Evolutionary conservation across 305 asterid species (phyloP).

Genomic region (Solanum hybrid): DNA sequence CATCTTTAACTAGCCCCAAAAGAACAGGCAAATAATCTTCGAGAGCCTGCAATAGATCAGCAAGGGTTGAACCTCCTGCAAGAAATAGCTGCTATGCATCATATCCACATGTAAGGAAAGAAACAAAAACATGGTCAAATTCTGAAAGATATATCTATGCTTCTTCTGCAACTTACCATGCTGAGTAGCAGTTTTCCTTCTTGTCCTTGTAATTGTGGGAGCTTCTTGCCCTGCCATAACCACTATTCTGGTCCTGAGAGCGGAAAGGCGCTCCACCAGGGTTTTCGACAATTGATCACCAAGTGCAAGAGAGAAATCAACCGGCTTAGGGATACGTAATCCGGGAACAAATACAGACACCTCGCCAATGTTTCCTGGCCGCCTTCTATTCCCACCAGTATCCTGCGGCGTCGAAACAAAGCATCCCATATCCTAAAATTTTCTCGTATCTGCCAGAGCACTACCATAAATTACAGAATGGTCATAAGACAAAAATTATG

Average conservation of each 20-base stretch:
- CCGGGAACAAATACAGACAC: slow-evolving; percentile 89
- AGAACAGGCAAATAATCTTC: slow-evolving; percentile 94
- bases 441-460: slow-evolving; percentile 24
- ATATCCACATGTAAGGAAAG: slow-evolving; percentile 14
- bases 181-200: slow-evolving; percentile 73
- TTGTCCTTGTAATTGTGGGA: slow-evolving; percentile 84
- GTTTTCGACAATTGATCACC: slow-evolving; percentile 49
- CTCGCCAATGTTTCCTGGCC: slow-evolving; percentile 89
- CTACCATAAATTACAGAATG: slow-evolving; percentile 4
- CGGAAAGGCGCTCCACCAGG: slow-evolving; percentile 81
- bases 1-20: slow-evolving; percentile 91
- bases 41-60: slow-evolving; percentile 89
- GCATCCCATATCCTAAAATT: slow-evolving; percentile 68
- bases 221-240: slow-evolving; percentile 97
- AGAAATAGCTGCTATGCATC: slow-evolving; percentile 35
- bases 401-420: slow-evolving; percentile 61
- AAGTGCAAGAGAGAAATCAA: slow-evolving; percentile 57
- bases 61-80: slow-evolving; percentile 88
- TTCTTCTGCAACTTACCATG: slow-evolving; percentile 55
- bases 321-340: slow-evolving; percentile 79
- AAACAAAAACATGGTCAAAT: neutral
- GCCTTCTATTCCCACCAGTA: slow-evolving; percentile 64
- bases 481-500: neutral
- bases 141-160: neutral
- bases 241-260: slow-evolving; percentile 89